Evolutionary conservation across 805 yeast species (phyloP).

Genomic region (Teunomyces lycoperdinae): DNA sequence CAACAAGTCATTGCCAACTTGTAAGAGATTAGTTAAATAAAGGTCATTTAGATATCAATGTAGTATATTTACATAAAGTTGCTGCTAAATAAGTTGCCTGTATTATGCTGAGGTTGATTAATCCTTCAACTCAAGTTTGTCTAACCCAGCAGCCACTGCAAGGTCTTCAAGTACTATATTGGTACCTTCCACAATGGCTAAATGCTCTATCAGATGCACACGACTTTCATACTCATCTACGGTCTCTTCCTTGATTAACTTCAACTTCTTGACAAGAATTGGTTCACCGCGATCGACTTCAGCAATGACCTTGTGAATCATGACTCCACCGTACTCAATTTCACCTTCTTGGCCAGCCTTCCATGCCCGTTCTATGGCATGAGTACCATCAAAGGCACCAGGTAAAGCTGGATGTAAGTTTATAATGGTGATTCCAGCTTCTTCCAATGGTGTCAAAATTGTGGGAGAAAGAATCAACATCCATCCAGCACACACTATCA

Average conservation of each 20-base stretch:
- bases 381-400: slow-evolving; percentile 94
- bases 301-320: slow-evolving; percentile 95
- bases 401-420: slow-evolving; percentile 97
- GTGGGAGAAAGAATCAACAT: slow-evolving; percentile 83
- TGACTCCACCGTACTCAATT: slow-evolving; percentile 78
- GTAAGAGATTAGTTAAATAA: slow-evolving; percentile 27
- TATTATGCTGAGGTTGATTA: background rate
- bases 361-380: slow-evolving; percentile 96
- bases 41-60: slow-evolving; percentile 1
- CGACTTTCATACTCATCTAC: slow-evolving; percentile 77
- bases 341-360: slow-evolving; percentile 87
- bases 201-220: slow-evolving; percentile 82
- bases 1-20: slow-evolving; percentile 82
- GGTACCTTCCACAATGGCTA: slow-evolving; percentile 92
- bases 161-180: slow-evolving; percentile 49
- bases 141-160: slow-evolving; percentile 11
- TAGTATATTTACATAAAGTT: slow-evolving; percentile 1
- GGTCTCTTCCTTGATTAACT: slow-evolving; percentile 66
- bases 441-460: slow-evolving; percentile 63
- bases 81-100: no score
- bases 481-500: slow-evolving; percentile 99
- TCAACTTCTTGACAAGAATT: slow-evolving; percentile 74
- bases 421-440: slow-evolving; percentile 70
- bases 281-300: slow-evolving; percentile 96
- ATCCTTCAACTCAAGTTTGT: background rate